Percentiles rank a stretch among this genome's conserved stretches.
Evolutionary conservation across 2,329 filamentous ascomycete genomes (phyloP).

Genomic region (Cadophora sp.): DNA sequence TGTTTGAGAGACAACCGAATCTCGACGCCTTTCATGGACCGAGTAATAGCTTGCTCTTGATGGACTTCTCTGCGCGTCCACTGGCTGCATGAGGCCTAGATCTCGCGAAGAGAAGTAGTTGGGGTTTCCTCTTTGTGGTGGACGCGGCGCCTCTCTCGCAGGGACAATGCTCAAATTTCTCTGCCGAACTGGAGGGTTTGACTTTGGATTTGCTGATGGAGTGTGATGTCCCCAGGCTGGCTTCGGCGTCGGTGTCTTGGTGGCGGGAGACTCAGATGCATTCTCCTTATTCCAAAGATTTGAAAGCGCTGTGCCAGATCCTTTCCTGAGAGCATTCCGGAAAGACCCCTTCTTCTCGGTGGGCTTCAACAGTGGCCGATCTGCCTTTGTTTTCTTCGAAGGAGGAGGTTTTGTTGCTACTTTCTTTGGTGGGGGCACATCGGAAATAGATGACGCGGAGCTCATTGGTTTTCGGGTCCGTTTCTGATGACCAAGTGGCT

Average conservation of each 20-base stretch:
- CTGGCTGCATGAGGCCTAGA: slow-evolving; percentile 39
- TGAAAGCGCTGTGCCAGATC: slow-evolving; percentile 53
- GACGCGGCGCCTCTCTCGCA: slow-evolving; percentile 45
- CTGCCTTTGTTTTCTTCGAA: slow-evolving; percentile 43
- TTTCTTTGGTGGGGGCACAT: slow-evolving; percentile 35
- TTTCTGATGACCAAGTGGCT: slow-evolving; percentile 42
- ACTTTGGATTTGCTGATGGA: slow-evolving; percentile 35
- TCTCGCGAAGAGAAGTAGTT: slow-evolving; percentile 51
- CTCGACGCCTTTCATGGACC: slow-evolving; percentile 56
- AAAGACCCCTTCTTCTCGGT: slow-evolving; percentile 54
- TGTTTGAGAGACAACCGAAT: slow-evolving; percentile 47
- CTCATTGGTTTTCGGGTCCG: slow-evolving; percentile 41
- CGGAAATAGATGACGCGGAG: slow-evolving; percentile 36
- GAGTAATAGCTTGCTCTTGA: slow-evolving; percentile 58
- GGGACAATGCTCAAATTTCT: slow-evolving; percentile 45
- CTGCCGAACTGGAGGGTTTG: slow-evolving; percentile 43
- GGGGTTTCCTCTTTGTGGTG: slow-evolving; percentile 47
- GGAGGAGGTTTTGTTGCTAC: slow-evolving; percentile 38
- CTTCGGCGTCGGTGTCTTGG: slow-evolving; percentile 30
- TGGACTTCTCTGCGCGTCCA: slow-evolving; percentile 45
- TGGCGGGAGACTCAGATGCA: slow-evolving; percentile 30
- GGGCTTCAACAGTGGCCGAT: slow-evolving; percentile 40
- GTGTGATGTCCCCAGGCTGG: slow-evolving; percentile 38
- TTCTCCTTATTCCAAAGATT: slow-evolving; percentile 58
- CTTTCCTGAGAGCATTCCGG: slow-evolving; percentile 59